These are phyloP conservation scores for Phaeodactylum tricornutum DNA, from an alignment of 108 stramenopile species.

Conservation along the genomic window DNA sequence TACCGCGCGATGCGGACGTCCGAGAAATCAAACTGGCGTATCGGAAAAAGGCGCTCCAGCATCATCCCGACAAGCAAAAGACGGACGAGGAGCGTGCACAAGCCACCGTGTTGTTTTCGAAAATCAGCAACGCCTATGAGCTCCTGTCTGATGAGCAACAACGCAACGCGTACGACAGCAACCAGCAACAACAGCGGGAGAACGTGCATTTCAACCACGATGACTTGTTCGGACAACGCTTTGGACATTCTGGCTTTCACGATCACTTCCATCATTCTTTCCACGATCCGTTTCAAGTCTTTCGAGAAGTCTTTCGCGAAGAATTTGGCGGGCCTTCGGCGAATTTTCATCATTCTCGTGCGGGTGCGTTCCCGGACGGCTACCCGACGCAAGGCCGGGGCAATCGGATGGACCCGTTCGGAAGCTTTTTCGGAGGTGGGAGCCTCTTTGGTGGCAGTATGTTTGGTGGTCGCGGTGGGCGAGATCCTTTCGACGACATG, in stretches of 20 bases:
- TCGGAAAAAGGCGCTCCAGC: constrained; percentile 27
- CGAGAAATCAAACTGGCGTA: constrained; percentile 84
- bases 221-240: too few species aligned
- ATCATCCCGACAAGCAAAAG: constrained; percentile 72
- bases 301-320: constrained; percentile 34
- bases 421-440: too few species aligned
- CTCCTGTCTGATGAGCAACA: constrained; percentile 63
- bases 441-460: background rate
- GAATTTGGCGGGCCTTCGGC: constrained; percentile 23
- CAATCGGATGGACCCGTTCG: constrained; percentile 17
- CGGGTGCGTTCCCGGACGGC: too few species aligned
- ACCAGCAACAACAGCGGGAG: background rate
- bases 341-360: background rate
- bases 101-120: constrained; percentile 35
- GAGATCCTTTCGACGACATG: constrained; percentile 2
- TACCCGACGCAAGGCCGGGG: too few species aligned
- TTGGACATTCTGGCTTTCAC: background rate
- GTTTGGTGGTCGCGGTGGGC: constrained; percentile 13
- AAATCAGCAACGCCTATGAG: constrained; percentile 84
- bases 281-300: constrained; percentile 51
- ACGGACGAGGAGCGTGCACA: constrained; percentile 21
- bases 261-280: constrained; percentile 8
- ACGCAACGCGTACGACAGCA: constrained; percentile 52
- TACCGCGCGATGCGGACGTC: constrained; percentile 48
- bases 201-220: background rate